These are phyloP conservation scores for Buddleja alternifolia DNA, from an alignment of 257 asterid species.

Conservation along the genomic window DNA sequence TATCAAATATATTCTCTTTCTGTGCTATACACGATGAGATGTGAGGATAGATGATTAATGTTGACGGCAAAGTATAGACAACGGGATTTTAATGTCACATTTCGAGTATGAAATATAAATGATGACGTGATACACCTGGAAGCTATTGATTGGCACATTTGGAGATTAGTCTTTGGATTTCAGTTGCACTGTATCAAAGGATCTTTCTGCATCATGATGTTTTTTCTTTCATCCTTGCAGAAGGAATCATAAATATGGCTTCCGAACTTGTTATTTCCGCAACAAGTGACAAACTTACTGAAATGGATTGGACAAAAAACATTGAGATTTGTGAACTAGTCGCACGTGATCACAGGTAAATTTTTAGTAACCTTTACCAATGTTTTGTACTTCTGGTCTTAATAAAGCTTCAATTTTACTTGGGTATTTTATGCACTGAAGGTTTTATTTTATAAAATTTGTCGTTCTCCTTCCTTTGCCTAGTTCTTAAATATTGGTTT, in stretches of 20 bases:
- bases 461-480: not conserved
- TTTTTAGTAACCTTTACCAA: not conserved
- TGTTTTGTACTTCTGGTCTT: not conserved
- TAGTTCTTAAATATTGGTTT: not conserved
- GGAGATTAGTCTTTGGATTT: slow-evolving; percentile 22
- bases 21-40: not conserved
- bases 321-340: slow-evolving; percentile 91
- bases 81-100: not conserved
- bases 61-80: not conserved
- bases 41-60: not conserved
- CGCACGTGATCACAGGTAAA: slow-evolving; percentile 73
- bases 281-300: slow-evolving; percentile 81
- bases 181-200: not conserved
- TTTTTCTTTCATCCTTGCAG: slow-evolving; percentile 37
- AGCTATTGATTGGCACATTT: slow-evolving; percentile 15
- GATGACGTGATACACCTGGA: slow-evolving; percentile 12
- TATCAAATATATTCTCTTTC: not conserved
- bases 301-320: slow-evolving; percentile 90
- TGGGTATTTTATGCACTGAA: not conserved
- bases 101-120: not conserved
- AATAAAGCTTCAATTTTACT: not conserved
- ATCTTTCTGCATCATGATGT: slow-evolving; percentile 27
- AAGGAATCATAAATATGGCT: slow-evolving; percentile 63
- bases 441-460: not conserved
- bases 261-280: slow-evolving; percentile 88